These are phyloP conservation scores for Nakazawaea ernobii DNA, from an alignment of 805 yeast genomes.

Conservation along the genomic window DNA sequence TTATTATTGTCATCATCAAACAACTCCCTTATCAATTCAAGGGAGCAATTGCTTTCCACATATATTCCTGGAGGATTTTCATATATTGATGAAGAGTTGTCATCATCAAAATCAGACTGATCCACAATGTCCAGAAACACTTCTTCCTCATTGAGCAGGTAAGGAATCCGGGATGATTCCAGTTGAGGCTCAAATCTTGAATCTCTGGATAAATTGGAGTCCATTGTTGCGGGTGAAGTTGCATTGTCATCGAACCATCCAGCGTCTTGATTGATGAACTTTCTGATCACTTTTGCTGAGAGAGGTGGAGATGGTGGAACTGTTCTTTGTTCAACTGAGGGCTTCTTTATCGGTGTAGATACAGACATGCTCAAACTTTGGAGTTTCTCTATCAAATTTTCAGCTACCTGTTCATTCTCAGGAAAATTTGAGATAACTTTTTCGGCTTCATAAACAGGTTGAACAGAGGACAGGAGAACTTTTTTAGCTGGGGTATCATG, in stretches of 20 bases:
- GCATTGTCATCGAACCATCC: not conserved
- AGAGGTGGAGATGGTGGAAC: slow-evolving; percentile 1
- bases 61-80: not conserved
- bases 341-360: not conserved
- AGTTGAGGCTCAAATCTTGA: not conserved
- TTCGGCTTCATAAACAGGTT: no score
- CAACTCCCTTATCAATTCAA: not conserved
- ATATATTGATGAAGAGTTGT: slow-evolving; percentile 19
- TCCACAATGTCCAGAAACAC: not conserved
- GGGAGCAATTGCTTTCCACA: not conserved
- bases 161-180: not conserved
- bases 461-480: no score
- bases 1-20: not conserved
- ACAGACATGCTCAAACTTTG: not conserved
- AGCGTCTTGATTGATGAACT: not conserved
- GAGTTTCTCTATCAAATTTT: not conserved
- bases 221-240: not conserved
- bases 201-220: no score
- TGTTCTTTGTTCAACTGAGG: not conserved
- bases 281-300: not conserved
- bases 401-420: no score
- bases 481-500: no score
- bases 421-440: no score
- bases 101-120: not conserved
- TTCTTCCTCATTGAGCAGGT: not conserved